Conservation (phyloP, 345 rosid species). For the Ceriops tagal region DNA sequence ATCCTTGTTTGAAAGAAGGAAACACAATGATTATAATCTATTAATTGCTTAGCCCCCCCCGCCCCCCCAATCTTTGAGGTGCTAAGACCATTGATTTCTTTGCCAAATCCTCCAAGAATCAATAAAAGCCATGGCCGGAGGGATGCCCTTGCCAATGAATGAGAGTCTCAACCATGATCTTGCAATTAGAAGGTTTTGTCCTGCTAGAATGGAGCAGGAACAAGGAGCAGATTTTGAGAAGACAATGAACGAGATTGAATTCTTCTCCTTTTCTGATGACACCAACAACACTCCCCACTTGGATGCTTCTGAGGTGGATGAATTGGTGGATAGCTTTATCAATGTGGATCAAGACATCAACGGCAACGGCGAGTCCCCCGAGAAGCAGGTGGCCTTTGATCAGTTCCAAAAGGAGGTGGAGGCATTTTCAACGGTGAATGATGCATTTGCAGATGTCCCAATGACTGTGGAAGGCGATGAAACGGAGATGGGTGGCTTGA, state of each 20-base stretch:
- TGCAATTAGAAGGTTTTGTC: slow-evolving; percentile 61
- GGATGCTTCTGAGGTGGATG: slow-evolving; percentile 46
- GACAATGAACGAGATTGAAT: slow-evolving; percentile 26
- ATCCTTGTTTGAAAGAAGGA: slow-evolving; percentile 10
- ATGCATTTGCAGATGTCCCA: slow-evolving; percentile 25
- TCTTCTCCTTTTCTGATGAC: slow-evolving; percentile 20
- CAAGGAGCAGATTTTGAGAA: slow-evolving; percentile 35
- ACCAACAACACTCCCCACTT: slow-evolving; percentile 21
- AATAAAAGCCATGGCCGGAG: slow-evolving; percentile 39
- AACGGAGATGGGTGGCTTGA: slow-evolving; percentile 15
- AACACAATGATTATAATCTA: neutral
- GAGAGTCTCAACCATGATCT: slow-evolving; percentile 46
- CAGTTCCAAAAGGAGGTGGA: slow-evolving; percentile 18
- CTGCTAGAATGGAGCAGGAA: slow-evolving; percentile 51
- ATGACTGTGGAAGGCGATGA: slow-evolving; percentile 24
- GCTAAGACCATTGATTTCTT: neutral
- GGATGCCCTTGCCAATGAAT: slow-evolving; percentile 32
- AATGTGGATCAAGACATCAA: slow-evolving; percentile 30
- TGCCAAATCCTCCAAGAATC: slow-evolving; percentile 18
- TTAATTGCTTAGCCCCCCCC: neutral
- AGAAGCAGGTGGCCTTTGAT: slow-evolving; percentile 7
- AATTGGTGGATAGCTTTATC: slow-evolving; percentile 58
- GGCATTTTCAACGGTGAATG: slow-evolving; percentile 15
- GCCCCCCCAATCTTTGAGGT: neutral
- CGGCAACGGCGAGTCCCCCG: slow-evolving; percentile 5